Evolutionary conservation across 306 rosid species (phyloP), one percentile per base, ranked within the genome.

Genomic region (Fragaria nilgerrensis): DNA sequence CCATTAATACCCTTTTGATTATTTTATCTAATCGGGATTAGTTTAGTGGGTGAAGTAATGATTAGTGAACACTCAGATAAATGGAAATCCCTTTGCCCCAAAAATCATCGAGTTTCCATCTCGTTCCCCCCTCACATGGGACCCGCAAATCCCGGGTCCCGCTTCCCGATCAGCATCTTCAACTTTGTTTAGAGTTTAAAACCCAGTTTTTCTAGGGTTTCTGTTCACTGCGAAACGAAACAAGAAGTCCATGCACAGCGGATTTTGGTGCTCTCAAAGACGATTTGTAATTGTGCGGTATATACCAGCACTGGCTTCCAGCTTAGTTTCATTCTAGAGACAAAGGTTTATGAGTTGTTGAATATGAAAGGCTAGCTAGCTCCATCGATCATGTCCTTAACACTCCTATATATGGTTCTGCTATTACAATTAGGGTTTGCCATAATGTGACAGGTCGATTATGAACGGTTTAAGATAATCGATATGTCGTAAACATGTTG

Each of bases 21-120:
- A 63, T 32, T 66, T 79, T 64, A 44, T 19, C 44, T 59, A n/a
- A 75, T 74, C 52, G 74, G 77, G 74, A 34, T 5, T 16, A 39
- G 75, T 43, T 83, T 86, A 89, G 92, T 87, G 94, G 93, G 84
- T 63, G 72, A 79, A 70, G 90, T 79, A 90, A 90, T 93, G 87
- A 90, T 90, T 90, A 86, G 84, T 71, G 81, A 80, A 55, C 62
- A 53, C 12, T 20, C n/a, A 53, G 61, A 5, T 17, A 50, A 50
- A 9, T 17, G 43, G 22, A 50, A 50, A 50, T 7, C 3, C 1
- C 59, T 53, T 85, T 63, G 87, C 78, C 85, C 85, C 78, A 73
- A 63, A 70, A 56, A 77, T 43, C 76, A 86, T 87, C 91, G 85
- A 90, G 94, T 39, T 90, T 91, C 83, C 87, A 78, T 32, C 36